Evolutionary conservation across 768 basidiomycete genomes (phyloP), one percentile per base, ranked within the genome.

Genomic region (Tylopilus rubrobrunneus): DNA sequence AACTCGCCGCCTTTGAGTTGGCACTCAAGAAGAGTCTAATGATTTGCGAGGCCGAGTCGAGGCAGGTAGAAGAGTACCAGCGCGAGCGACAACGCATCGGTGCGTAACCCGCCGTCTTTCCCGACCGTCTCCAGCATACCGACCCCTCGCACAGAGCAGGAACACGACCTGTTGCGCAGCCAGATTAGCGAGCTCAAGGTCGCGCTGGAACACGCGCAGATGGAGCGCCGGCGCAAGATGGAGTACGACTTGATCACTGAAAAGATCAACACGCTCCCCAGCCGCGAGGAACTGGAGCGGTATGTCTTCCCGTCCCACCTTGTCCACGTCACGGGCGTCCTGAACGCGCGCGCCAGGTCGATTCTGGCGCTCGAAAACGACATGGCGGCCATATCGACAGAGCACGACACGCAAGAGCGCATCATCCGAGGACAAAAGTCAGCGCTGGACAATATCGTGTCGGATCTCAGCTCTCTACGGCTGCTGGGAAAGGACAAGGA

Each of bases 221-320:
- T 86, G 63, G 73, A 84, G 52, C 82, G 91, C 45, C 77, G 76
- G 55, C 79, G 85, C 51, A 93, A 91, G 74, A 90, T 92, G 60
- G 91, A 93, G 63, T 93, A 93, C 65, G 91, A 93, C 73, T 74
- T 79, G 44, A 80, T 93, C 37, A 81, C 92, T 3, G 92, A 92
- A 71, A 90, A 85, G 67, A 83, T 92, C 45, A 89, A 91, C 61
- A 80, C 82, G 17, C 70, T 92, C 3, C 89, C 90, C 5, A 84
- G 76, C 57, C 76, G 91, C 49, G 84, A 86, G 9, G 92, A 92
- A 61, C 75, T 92, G 15, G 83, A 87, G 64, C 78, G 77, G 91
- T 93, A 62, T 61, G 86, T 79, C 25, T n/a, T 50, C 8, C 31
- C 6, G 14, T 41, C 25, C 14, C 14, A 42, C n/a, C 19, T 5